Evolutionary conservation across 306 rosid species (phyloP), one percentile per base, ranked within the genome.

Genomic region (Malus asiatica): DNA sequence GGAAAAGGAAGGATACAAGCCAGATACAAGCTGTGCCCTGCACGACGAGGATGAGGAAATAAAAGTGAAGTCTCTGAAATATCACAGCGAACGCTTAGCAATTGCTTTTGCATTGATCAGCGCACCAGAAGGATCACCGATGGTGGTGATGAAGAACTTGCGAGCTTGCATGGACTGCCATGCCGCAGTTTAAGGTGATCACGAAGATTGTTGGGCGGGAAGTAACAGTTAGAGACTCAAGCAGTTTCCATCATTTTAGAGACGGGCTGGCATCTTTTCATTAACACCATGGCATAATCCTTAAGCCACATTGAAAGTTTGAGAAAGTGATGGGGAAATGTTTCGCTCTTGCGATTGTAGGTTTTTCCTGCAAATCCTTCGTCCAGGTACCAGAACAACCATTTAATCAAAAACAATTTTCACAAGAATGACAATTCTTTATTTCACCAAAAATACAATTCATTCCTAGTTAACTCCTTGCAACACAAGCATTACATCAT

Each of bases 11-110:
- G 98, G 97, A 67, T 88, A 95, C 80, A 86, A 80, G 70, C 90
- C 93, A 9, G 97, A 95, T 83, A 75, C 89, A 29, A 84, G 90
- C 59, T 92, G 97, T 84, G 84, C 91, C 78, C 95, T 90, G 72
- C 98, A 87, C 81, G 76, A 95, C 30, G 91, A 82, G 71, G 92
- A 88, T 4, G 91, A 92, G 84, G 85, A 86, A 73, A 77, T 80
- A 66, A 92, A 85, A 76, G 72, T 84, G 23, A 93, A 92, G 78
- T 95, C 96, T 32, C 91, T 95, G 7, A 87, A 86, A 79, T 89
- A 87, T 85, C 98, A 89, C 81, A 92, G 97, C 25, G 96, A 92
- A 81, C 90, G 97, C 72, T 87, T 95, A 79, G 97, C 97, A 48
- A 95, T 95, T 80, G 97, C 96, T 9, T 95, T 83, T 87, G 96